Conservation (phyloP, 2,329 filamentous ascomycete species). For the Stagonosporopsis chrysanthemi region DNA sequence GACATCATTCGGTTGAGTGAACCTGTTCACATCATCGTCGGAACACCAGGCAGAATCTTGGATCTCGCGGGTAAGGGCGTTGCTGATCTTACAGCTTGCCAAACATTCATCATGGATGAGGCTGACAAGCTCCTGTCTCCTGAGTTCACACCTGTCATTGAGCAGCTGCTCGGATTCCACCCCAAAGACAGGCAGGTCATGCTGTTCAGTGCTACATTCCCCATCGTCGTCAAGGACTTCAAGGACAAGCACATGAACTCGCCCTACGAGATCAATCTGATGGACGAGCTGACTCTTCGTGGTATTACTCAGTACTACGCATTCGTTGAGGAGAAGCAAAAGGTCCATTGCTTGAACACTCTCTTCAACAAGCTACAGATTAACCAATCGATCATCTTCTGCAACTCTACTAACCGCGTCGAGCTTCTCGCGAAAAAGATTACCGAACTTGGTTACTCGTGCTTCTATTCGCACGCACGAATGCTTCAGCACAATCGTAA, state of each 20-base stretch:
- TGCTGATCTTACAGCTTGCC: conserved; percentile 92
- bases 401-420: conserved; percentile 98
- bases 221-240: conserved; percentile 95
- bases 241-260: conserved; percentile 97
- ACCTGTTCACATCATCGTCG: conserved; percentile 95
- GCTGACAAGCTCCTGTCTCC: conserved; percentile 96
- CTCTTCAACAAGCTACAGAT: conserved; percentile 99
- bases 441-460: conserved; percentile 97
- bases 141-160: conserved; percentile 97
- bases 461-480: conserved; percentile 98
- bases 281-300: conserved; percentile 97
- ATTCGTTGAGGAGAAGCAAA: conserved; percentile 98
- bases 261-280: conserved; percentile 98
- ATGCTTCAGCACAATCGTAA: conserved; percentile 98
- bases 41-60: conserved; percentile 93
- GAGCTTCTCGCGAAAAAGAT: conserved; percentile 99
- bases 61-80: conserved; percentile 96
- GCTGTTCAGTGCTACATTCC: conserved; percentile 98
- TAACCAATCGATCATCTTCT: conserved; percentile 99
- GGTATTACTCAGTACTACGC: conserved; percentile 99
- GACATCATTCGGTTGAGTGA: conserved; percentile 96
- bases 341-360: conserved; percentile 98
- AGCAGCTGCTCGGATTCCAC: conserved; percentile 93
- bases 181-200: conserved; percentile 98
- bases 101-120: conserved; percentile 99